phyloP scores from a whole-genome alignment of 2,329 filamentous ascomycete species.

The Xylariomycetidae sp. region DNA sequence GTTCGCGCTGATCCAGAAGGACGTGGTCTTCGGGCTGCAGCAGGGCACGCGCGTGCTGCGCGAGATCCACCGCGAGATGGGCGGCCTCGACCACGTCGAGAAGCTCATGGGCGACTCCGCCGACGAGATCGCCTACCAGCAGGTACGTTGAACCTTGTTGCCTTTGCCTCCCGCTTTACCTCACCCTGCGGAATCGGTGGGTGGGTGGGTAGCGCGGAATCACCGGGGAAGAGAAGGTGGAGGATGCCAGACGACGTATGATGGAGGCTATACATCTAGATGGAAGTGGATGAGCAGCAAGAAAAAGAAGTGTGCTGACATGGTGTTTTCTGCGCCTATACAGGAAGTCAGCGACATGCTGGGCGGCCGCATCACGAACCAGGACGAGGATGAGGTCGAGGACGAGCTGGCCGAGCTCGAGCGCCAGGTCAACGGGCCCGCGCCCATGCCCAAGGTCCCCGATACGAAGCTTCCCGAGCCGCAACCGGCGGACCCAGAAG shows the following conservation, averaged over 20 bases:
- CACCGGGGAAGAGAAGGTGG: too few relatives aligned
- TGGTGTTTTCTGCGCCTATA: too few relatives aligned
- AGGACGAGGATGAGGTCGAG: constrained; percentile 97
- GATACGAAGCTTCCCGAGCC: constrained; percentile 27
- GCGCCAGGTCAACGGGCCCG: constrained; percentile 40
- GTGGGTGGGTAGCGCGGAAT: too few relatives aligned
- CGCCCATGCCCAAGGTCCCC: constrained; percentile 26
- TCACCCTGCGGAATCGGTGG: neutral
- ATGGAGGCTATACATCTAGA: too few relatives aligned
- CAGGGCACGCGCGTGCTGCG: constrained; percentile 86
- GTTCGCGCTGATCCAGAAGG: constrained; percentile 94
- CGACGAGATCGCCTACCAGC: constrained; percentile 86
- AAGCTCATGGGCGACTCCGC: constrained; percentile 90
- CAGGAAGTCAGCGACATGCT: constrained; percentile 92
- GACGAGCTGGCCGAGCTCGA: constrained; percentile 85
- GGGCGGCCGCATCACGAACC: constrained; percentile 78
- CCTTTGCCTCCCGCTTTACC: neutral
- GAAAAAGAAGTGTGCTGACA: too few relatives aligned
- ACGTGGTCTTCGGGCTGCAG: constrained; percentile 86
- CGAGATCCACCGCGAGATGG: constrained; percentile 94
- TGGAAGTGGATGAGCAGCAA: too few relatives aligned
- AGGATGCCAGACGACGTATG: too few relatives aligned
- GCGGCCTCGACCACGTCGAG: constrained; percentile 87
- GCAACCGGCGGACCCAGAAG: constrained; percentile 11
- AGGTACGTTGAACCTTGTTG: constrained; percentile 49